Conservation (phyloP, 148 eudicot species). For the Silene latifolia region DNA sequence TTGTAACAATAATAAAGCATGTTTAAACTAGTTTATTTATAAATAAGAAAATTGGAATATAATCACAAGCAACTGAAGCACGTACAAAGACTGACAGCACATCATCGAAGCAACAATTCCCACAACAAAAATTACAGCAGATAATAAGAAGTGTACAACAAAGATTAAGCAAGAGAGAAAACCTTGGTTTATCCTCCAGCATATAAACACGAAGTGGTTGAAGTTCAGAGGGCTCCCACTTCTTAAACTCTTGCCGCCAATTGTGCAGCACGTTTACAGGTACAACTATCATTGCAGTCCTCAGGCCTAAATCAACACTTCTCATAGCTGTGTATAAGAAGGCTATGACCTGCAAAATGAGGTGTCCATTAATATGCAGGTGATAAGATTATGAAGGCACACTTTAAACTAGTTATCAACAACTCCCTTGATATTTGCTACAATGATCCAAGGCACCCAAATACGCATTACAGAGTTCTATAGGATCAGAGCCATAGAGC, state of each 20-base stretch:
- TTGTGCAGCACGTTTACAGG: slow-evolving; percentile 97
- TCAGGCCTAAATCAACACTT: slow-evolving; percentile 81
- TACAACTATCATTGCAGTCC: slow-evolving; percentile 78
- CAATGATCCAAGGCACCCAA: slow-evolving; percentile 8
- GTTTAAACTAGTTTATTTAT: background rate
- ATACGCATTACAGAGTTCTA: background rate
- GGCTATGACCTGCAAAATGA: slow-evolving; percentile 77
- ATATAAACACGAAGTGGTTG: slow-evolving; percentile 87
- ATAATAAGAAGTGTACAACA: background rate
- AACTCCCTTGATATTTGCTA: background rate
- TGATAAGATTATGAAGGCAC: background rate
- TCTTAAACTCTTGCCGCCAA: slow-evolving; percentile 85
- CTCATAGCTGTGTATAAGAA: slow-evolving; percentile 94
- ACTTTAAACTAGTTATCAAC: background rate
- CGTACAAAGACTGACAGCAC: background rate
- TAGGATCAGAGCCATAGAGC: background rate
- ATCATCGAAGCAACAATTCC: background rate
- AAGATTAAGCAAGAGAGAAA: slow-evolving; percentile 11
- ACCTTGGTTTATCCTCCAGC: slow-evolving; percentile 94
- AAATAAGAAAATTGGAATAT: background rate
- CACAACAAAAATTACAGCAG: slow-evolving; percentile 1
- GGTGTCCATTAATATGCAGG: slow-evolving; percentile 11
- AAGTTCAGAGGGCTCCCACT: slow-evolving; percentile 83
- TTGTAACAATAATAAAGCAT: too few species aligned
- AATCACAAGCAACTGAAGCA: background rate